A percentile compares a stretch with the other conserved stretches of the same genome.
Evolutionary conservation across 2,329 filamentous ascomycete genomes (phyloP).

Genomic region (Diaporthe sp.): DNA sequence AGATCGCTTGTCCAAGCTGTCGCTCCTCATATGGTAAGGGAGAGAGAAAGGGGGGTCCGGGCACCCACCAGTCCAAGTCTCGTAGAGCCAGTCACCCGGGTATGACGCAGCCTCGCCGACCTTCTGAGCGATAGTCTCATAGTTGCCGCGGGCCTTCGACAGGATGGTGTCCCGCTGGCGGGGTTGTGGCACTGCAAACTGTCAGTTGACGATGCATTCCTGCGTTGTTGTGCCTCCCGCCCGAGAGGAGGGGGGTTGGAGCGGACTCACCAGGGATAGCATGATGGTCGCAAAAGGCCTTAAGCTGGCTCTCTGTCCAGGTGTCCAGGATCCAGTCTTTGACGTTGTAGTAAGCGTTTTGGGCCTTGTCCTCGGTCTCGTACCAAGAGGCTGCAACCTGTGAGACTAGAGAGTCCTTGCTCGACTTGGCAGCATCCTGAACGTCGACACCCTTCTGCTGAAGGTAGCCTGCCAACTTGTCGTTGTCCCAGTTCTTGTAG

Average conservation of each 20-base stretch:
- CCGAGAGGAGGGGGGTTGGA: not conserved
- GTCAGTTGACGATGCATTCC: not conserved
- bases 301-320: conserved; percentile 94
- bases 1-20: not conserved
- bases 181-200: conserved; percentile 77
- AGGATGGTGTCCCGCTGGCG: conserved; percentile 87
- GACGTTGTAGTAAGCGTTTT: conserved; percentile 77
- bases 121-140: conserved; percentile 81
- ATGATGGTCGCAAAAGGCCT: conserved; percentile 91
- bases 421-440: conserved; percentile 74
- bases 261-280: conserved; percentile 75
- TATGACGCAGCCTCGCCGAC: conserved; percentile 83
- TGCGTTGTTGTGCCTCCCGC: too few species aligned
- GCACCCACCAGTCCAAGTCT: conserved; percentile 76
- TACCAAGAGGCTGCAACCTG: conserved; percentile 82
- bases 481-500: conserved; percentile 81
- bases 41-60: not conserved
- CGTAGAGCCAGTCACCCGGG: conserved; percentile 95
- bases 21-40: too few species aligned
- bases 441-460: conserved; percentile 78
- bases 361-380: conserved; percentile 82
- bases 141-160: conserved; percentile 82
- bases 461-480: conserved; percentile 77
- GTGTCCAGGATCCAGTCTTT: conserved; percentile 96
- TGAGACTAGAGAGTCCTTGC: conserved; percentile 75